These are phyloP conservation scores for Stramenopiles sp. DNA, from an alignment of 352 stramenopile species.

Conservation along the genomic window DNA sequence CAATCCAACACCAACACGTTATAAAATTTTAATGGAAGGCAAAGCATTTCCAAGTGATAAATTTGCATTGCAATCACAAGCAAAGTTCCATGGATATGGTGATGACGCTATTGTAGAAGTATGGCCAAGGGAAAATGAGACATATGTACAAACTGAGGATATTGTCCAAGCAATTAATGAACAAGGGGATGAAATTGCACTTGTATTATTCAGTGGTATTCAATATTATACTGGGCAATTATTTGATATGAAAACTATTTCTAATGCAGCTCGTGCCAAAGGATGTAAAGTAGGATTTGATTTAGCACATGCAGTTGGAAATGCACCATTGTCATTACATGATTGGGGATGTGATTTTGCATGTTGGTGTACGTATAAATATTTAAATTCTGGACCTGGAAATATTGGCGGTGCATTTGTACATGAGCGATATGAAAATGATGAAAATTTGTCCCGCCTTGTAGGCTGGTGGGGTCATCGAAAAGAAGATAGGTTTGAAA, in stretches of 20 bases:
- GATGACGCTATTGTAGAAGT: conserved; percentile 15
- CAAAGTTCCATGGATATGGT: conserved; percentile 18
- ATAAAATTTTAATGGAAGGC: conserved; percentile 27
- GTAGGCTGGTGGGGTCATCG: conserved; percentile 28
- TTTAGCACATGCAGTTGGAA: conserved; percentile 28
- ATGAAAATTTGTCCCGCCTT: conserved; percentile 11
- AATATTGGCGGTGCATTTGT: conserved; percentile 25
- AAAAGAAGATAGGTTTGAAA: conserved; percentile 22
- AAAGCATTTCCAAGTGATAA: conserved; percentile 26
- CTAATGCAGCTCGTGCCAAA: conserved; percentile 4
- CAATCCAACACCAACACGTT: conserved; percentile 13
- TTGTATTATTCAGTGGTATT: conserved; percentile 24
- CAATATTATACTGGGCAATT: conserved; percentile 30
- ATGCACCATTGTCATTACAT: conserved; percentile 23
- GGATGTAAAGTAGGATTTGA: conserved; percentile 24
- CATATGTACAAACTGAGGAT: conserved; percentile 17
- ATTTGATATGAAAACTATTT: conserved; percentile 24
- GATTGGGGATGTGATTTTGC: conserved; percentile 29
- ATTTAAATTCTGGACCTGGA: conserved; percentile 26
- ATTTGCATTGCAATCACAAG: conserved; percentile 23
- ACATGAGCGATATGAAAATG: conserved; percentile 17
- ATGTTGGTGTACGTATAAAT: conserved; percentile 32
- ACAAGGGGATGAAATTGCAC: conserved; percentile 16
- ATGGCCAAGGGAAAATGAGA: conserved; percentile 11
- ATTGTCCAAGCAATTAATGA: conserved; percentile 17